Base-by-base conservation (phyloP, 2,329 filamentous ascomycete species). In the Trichothecium roseum region DNA sequence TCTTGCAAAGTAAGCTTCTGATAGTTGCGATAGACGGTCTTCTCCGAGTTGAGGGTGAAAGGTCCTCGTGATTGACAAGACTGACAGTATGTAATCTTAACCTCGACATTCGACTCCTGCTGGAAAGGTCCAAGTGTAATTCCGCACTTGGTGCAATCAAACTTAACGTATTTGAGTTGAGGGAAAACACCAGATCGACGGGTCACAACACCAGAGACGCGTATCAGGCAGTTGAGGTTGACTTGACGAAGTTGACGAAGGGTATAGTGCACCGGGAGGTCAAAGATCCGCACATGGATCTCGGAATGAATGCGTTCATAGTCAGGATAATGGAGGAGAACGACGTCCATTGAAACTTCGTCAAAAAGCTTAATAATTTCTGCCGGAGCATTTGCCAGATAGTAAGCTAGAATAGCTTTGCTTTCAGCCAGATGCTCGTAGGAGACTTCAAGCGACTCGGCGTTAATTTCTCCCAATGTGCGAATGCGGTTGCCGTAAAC, bases 21-120 rank as follows among this genome's bases (percentile, higher is more conserved):
- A 62, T 95, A 98, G 60, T 98, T 98, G 43, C 91, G 83, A 63
- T 98, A 98, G 13, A 98, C 84, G 0, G 91, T 98, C 68, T 94
- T 93, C 56, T 96, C 91, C 4, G 87, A 91, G 63, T 96, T 96
- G 45, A 98, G 68, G 0, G 81, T 94, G 54, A 98, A 98, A 0
- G 91, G 93, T 0, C 91, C 91, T 28, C 86, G 80, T 28, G 86
- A 93, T 62, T 96, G 89, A 62, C 91, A 98, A 55, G 84, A 91
- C 54, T 95, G 89, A 56, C 91, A 98, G 66, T 84, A 98, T 1
- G 84, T 85, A 48, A 98, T 85, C 62, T 89, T 94, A 53, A 98
- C 88, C 59, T 98, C 91, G 30, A 88, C 80, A 42, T 91, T 94
- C 29, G 89, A 91, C 63, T 98, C 91, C 52, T 98, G 91, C 54